A percentile compares a stretch with the other conserved stretches of the same genome.
Evolutionary conservation across 2,329 filamentous ascomycete genomes (phyloP).

Genomic region (Epichloe scottii): DNA sequence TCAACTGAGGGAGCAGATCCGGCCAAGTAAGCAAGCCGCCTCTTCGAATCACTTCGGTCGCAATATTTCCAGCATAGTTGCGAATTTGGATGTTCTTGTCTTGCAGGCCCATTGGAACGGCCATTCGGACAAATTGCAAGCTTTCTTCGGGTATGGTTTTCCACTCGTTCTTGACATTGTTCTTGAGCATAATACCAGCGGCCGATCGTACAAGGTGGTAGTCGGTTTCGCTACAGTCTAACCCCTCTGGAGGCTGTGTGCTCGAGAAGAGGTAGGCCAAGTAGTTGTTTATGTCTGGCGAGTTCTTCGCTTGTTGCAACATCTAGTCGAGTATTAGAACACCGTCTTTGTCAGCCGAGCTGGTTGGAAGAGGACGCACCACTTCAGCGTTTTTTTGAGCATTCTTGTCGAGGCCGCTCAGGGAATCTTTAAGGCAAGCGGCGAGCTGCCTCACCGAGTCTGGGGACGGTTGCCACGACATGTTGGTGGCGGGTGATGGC

Average conservation of each 20-base stretch:
- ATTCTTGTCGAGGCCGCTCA: conserved; percentile 68
- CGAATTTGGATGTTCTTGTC: conserved; percentile 75
- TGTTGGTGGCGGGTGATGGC: conserved; percentile 26
- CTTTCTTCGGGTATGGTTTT: conserved; percentile 63
- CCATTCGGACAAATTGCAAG: conserved; percentile 65
- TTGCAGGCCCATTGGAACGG: conserved; percentile 66
- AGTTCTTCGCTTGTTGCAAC: conserved; percentile 77
- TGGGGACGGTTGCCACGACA: conserved; percentile 87
- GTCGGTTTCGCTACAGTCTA: conserved; percentile 45
- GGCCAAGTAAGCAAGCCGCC: conserved; percentile 87
- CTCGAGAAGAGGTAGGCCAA: conserved; percentile 82
- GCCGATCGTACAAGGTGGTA: conserved; percentile 72
- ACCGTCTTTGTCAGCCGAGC: background rate
- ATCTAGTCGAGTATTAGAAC: conserved; percentile 45
- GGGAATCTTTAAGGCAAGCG: conserved; percentile 78
- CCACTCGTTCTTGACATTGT: conserved; percentile 68
- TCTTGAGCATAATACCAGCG: conserved; percentile 91
- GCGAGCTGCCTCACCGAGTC: conserved; percentile 84
- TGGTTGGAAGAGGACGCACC: conserved; percentile 38
- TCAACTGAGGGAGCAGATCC: conserved; percentile 71
- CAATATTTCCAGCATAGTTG: conserved; percentile 82
- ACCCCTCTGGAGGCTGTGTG: conserved; percentile 45
- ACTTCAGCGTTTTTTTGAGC: conserved; percentile 82
- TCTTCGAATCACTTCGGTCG: conserved; percentile 77
- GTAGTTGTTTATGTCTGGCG: conserved; percentile 95